A percentile compares a stretch with the other conserved stretches of the same genome.
These are phyloP conservation scores for Penicillium sp. DNA, from an alignment of 2,329 filamentous ascomycete genomes.

Conservation along the genomic window DNA sequence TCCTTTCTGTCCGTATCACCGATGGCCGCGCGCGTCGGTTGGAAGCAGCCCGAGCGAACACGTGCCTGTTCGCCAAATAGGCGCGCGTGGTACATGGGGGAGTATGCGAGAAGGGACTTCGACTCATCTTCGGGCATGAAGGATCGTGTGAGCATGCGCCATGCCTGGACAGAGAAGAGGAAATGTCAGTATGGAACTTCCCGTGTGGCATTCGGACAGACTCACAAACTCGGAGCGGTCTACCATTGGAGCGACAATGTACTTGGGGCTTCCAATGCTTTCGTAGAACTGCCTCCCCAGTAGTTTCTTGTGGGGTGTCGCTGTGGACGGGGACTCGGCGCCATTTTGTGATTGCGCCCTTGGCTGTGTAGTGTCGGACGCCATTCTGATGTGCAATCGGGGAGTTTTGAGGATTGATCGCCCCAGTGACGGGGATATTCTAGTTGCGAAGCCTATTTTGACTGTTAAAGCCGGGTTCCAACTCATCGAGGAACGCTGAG, in stretches of 20 bases:
- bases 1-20: slow-evolving; percentile 27
- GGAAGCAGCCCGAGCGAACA: slow-evolving; percentile 81
- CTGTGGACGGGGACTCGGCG: slow-evolving; percentile 25
- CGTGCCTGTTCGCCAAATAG: slow-evolving; percentile 77
- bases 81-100: slow-evolving; percentile 94
- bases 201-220: slow-evolving; percentile 21
- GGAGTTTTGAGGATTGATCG: slow-evolving; percentile 15
- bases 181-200: slow-evolving; percentile 9
- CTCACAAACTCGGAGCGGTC: slow-evolving; percentile 96
- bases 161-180: slow-evolving; percentile 65
- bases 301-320: slow-evolving; percentile 59
- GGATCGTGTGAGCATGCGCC: slow-evolving; percentile 93
- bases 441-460: slow-evolving; percentile 38
- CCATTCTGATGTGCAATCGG: slow-evolving; percentile 31
- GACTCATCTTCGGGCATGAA: slow-evolving; percentile 74
- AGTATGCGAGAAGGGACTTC: slow-evolving; percentile 78
- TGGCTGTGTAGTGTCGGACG: slow-evolving; percentile 22
- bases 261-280: slow-evolving; percentile 88
- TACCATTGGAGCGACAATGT: slow-evolving; percentile 94
- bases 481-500: slow-evolving; percentile 2
- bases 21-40: slow-evolving; percentile 58
- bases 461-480: slow-evolving; percentile 5
- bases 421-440: slow-evolving; percentile 35
- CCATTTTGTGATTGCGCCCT: slow-evolving; percentile 25
- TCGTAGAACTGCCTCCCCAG: slow-evolving; percentile 91